Evolutionary conservation across 2,329 filamentous ascomycete species (phyloP), one percentile per base, ranked within the genome.

Genomic region (Corniculantispora saksenae): DNA sequence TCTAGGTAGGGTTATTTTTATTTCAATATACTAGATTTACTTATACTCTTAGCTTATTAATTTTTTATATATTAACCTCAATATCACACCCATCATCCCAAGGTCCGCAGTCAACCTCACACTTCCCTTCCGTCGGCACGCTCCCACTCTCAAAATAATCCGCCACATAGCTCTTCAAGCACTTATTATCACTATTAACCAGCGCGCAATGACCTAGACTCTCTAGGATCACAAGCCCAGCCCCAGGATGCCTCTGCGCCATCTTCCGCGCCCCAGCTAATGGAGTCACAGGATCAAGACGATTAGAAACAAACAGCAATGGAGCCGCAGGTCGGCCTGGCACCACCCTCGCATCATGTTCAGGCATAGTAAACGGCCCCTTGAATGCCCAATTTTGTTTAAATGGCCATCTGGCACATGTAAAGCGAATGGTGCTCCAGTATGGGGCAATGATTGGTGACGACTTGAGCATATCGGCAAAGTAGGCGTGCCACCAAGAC

Each of bases 201-300:
- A 69, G 64, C 10, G 68, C 65, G 51, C 56, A 56, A 38, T 72
- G 71, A 1, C 70, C 70, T 15, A 69, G 55, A 1, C 63, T 66
- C 51, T 72, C 69, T 25, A 71, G 70, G 3, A 71, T 58, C 4
- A 72, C 63, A 4, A 72, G 63, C n/a, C 53, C 65, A 2, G 70
- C 70, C n/a, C 71, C 71, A 1, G 69, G 70, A 38, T 72, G 70
- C 7, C 40, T 2, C 17, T 32, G 56, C 2, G 67, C 66, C 66
- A 68, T 69, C 21, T 27, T 56, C 19, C 58, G 67, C 23, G 80
- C 80, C 64, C 77, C 79, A 19, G 73, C 65, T 60, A 75, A 67
- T 35, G 79, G 79, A 40, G 79, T 81, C 10, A 80, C 74, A 7
- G 80, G 79, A 59, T 81, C 79, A 12, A 74, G 72, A 19, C 69